Evolutionary conservation across 2,329 filamentous ascomycete species (phyloP).

Genomic region (Huntiella moniliformis): DNA sequence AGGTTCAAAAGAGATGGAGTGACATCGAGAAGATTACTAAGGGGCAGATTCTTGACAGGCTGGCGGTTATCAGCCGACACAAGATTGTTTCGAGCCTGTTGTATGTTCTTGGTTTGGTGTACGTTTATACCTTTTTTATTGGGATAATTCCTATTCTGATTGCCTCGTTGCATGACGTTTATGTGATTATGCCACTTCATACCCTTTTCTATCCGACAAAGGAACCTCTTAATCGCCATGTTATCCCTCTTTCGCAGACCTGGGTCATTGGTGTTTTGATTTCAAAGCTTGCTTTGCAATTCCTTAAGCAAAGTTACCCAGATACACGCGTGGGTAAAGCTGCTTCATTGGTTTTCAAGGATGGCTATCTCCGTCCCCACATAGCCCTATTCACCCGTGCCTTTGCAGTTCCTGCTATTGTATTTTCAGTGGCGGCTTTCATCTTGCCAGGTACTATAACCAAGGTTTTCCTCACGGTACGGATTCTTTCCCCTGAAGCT

Average conservation of each 20-base stretch:
- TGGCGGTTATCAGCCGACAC: constrained; percentile 16
- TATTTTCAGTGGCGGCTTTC: constrained; percentile 45
- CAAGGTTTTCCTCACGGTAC: constrained; percentile 18
- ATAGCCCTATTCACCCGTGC: constrained; percentile 61
- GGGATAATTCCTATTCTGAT: constrained; percentile 68
- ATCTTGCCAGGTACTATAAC: constrained; percentile 30
- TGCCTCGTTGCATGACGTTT: constrained; percentile 67
- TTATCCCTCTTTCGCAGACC: constrained; percentile 72
- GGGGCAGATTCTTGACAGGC: constrained; percentile 14
- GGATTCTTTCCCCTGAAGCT: too few species aligned
- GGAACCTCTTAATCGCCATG: constrained; percentile 29
- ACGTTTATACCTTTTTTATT: constrained; percentile 56
- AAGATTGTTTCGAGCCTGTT: constrained; percentile 16
- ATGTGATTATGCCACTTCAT: constrained; percentile 70
- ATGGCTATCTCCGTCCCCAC: constrained; percentile 65
- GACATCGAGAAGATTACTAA: background rate
- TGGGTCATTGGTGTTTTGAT: constrained; percentile 91
- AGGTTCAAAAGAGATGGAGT: background rate
- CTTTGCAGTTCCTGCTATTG: constrained; percentile 58
- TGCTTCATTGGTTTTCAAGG: constrained; percentile 51
- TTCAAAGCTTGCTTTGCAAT: constrained; percentile 55
- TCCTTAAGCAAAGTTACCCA: constrained; percentile 2
- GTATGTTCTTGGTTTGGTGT: constrained; percentile 29
- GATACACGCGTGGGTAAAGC: constrained; percentile 51
- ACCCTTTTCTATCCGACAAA: constrained; percentile 44